Evolutionary conservation across 805 yeast genomes (phyloP), one percentile per base, ranked within the genome.

Genomic region (Saccharomycopsis oosterbeekiorum): DNA sequence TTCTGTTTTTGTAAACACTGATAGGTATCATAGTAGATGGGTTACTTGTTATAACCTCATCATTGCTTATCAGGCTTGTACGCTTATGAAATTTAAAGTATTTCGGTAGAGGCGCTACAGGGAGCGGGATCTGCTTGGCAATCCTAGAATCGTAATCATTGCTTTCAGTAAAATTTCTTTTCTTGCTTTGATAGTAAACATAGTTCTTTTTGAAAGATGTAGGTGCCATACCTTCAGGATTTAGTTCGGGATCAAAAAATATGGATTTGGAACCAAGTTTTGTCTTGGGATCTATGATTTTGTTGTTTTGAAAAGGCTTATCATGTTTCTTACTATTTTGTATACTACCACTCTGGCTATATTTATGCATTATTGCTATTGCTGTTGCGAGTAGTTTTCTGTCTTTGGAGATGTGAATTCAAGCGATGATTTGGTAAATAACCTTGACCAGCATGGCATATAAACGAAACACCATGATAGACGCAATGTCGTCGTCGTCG

Each of bases 201-300:
- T 42, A 57, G 50, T 57, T 53, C 21, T 63, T 63, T 55, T 58
- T 62, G 51, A 53, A 61, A 5, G 62, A 62, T 24, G 21, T 42
- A 6, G 65, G 65, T 1, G 65, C 65, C 1, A 43, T 24, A 2
- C 65, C 65, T 47, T 42, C 36, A 1, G 65, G 65, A 47, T 63
- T 63, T 15, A 62, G 57, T 21, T 63, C 65, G 8, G 64, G 64
- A 37, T 63, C 65, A 54, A 59, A 63, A 58, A 59, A 63, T 21
- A 63, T 57, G 40, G 64, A 61, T 50, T 62, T 63, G 15, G 55
- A 10, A 11, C 64, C 64, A 37, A 63, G 55, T 29, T 43, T 26
- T 3, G 56, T 10, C 19, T 17, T 12, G 10, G 53, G 39, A 59
- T 17, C 34, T 10, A 47, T 47, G 12, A 10, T 47, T 19, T 47